Conservation (phyloP, 2,329 filamentous ascomycete genomes). For the Parasarocladium wereldwijsianum region DNA sequence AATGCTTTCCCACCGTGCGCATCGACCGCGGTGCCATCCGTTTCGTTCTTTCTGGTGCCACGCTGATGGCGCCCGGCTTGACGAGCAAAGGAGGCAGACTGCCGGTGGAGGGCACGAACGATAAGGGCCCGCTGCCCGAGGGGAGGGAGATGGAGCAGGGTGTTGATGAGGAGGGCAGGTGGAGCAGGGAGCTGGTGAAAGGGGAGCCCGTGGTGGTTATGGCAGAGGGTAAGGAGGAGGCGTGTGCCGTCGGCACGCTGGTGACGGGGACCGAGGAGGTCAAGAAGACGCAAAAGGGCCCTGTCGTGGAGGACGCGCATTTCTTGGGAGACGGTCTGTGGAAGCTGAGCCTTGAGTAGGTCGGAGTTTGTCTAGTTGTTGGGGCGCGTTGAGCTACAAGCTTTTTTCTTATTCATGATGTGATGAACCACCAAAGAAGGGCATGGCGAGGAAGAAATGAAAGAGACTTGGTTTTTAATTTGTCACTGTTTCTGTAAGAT, state of each 20-base stretch:
- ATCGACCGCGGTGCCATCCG: slow-evolving; percentile 94
- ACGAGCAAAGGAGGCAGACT: slow-evolving; percentile 72
- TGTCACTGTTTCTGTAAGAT: no score
- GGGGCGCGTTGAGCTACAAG: no score
- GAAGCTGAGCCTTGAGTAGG: slow-evolving; percentile 47
- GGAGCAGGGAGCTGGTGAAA: slow-evolving; percentile 55
- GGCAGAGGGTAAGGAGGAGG: slow-evolving; percentile 87
- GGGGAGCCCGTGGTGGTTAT: slow-evolving; percentile 78
- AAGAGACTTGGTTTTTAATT: no score
- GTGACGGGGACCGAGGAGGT: slow-evolving; percentile 81
- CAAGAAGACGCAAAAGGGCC: slow-evolving; percentile 86
- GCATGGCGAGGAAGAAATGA: no score
- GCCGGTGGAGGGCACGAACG: slow-evolving; percentile 37
- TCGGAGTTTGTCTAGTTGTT: no score
- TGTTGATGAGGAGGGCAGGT: slow-evolving; percentile 34
- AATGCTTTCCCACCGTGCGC: slow-evolving; percentile 67
- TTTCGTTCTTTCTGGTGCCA: slow-evolving; percentile 85
- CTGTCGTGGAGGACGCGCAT: slow-evolving; percentile 86
- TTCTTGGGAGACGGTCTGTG: slow-evolving; percentile 90
- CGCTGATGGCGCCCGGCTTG: slow-evolving; percentile 89
- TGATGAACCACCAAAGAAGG: no score
- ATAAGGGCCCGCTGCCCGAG: slow-evolving; percentile 16
- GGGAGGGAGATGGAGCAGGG: slow-evolving; percentile 27
- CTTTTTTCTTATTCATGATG: no score
- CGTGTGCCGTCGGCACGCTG: slow-evolving; percentile 74